Evolutionary conservation across 2,329 filamentous ascomycete species (phyloP), one percentile per base, ranked within the genome.

Genomic region (Ceratocystis huliohia): DNA sequence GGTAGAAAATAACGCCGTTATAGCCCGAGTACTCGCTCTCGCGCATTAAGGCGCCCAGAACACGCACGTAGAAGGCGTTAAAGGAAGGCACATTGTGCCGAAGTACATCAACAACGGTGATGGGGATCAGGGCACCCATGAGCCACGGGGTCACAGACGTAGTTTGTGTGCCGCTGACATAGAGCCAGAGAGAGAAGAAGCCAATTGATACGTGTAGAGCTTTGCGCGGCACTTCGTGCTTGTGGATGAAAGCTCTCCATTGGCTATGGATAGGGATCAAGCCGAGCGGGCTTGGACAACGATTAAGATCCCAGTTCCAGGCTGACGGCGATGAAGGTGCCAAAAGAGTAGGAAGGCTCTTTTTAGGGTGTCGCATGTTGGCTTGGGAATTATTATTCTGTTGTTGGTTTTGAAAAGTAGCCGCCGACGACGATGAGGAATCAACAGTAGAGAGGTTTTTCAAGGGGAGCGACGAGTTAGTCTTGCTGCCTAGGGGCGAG

Each of bases 1-100:
- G 84, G 76, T 97, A 99, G 80, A 89, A 96, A 70, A 99, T 95
- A 71, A 97, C 93, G 64, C 94, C 94, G 74, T 99, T 99, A 81
- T 91, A 99, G 64, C 91, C 90, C 61, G 87, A 82, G 71, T 93
- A 96, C 77, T 99, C 94, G 70, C 88, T 94, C 78, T 99, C 94
- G 65, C 94, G 89, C 94, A 99, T 99, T 71, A 99, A 81, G 0
- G 92, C 91, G 61, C 94, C 94, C 15, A 97, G 78, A 46, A 84
- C 82, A 66, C 83, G 85, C 71, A 97, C 93, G 76, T 97, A 99
- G 66, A 96, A 74, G 46, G 87, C 82, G 75, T 99, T 99, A 73
- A 99, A 83, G 1, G 85, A 82, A 68, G 88, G 84, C 71, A 86
- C 94, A 71, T 85, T 84, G 76, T 96, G 92, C 64, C 94, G 89